Base-by-base conservation (phyloP, 2,329 filamentous ascomycete species). In the Lasiodiplodia citricola region DNA sequence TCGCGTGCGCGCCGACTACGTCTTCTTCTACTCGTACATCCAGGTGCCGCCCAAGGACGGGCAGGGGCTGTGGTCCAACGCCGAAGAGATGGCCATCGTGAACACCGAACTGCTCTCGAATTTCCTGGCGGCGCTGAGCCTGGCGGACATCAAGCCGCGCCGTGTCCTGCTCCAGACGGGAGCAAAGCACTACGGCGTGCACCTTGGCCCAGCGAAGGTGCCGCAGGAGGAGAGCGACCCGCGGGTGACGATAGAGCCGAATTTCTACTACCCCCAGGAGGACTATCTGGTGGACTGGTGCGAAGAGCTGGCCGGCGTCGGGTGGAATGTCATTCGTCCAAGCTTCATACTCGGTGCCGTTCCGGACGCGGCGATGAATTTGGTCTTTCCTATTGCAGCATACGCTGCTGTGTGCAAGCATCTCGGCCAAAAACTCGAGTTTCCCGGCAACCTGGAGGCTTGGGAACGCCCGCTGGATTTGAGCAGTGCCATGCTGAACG, bases 201-300 rank as follows among this genome's bases (percentile, higher is more conserved):
- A 87, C 70, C 77, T 85, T 37, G 84, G 84, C 2, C 83, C 83
- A 0, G 71, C 78, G 0, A 73, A 77, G 1, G 77, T 78, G 2
- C 85, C 84, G 0, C 80, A 80, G 54, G 79, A 83, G 65, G 85
- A 87, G 72, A 78, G 77, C 10, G 83, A 84, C 68, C 80, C 82
- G 3, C 78, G 84, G 13, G 75, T 83, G 4, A 72, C 73, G 6
- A 76, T 84, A 0, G 82, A 83, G 68, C 80, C 82, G 1, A 87
- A 87, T 74, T 87, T 87, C 75, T 87, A 87, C 79, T 87, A 86
- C 70, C 75, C 79, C 0, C 85, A 87, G 75, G 85, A 87, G 76
- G 84, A 87, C 70, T 75, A 77, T 4, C 78, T 87, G 2, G 79
- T 74, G 62, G 72, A 76, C 1, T 87, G 80, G 72, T 84, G 83